Percentiles rank a stretch among this genome's conserved stretches.
These are phyloP conservation scores for Endothia cerciana DNA, from an alignment of 2,329 filamentous ascomycete species.

Conservation along the genomic window DNA sequence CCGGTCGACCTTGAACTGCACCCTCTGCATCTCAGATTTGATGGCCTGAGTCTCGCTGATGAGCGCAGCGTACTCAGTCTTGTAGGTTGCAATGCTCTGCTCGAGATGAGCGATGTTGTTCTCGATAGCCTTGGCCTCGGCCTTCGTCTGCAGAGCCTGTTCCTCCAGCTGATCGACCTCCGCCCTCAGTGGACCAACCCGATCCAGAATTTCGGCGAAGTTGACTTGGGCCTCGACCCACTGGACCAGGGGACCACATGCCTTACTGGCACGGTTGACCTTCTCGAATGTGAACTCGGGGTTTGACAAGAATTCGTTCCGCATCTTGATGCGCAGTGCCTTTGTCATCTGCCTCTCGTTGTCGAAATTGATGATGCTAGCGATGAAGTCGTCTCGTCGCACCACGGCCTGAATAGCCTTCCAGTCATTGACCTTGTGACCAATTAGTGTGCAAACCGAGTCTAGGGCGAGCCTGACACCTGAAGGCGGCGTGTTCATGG, in stretches of 20 bases:
- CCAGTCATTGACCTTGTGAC: conserved; percentile 89
- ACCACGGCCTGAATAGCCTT: conserved; percentile 88
- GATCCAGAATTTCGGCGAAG: conserved; percentile 95
- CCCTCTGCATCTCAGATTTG: conserved; percentile 93
- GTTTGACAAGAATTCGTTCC: conserved; percentile 87
- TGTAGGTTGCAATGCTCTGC: conserved; percentile 90
- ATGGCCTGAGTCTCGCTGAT: conserved; percentile 98
- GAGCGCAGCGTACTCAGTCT: conserved; percentile 91
- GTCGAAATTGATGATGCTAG: conserved; percentile 95
- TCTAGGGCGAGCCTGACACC: conserved; percentile 92
- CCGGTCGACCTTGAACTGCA: conserved; percentile 97
- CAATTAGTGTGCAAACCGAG: conserved; percentile 93
- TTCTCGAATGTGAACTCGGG: conserved; percentile 96
- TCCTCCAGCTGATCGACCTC: conserved; percentile 89
- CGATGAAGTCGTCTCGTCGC: conserved; percentile 93
- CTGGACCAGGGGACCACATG: conserved; percentile 93
- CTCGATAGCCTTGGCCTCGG: conserved; percentile 88
- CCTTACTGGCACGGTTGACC: conserved; percentile 94
- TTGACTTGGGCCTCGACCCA: conserved; percentile 97
- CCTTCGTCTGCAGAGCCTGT: conserved; percentile 87
- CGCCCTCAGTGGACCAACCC: conserved; percentile 87
- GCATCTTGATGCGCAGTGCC: conserved; percentile 81
- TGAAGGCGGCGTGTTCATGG: conserved; percentile 89
- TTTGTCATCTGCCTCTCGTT: conserved; percentile 95
- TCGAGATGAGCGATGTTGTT: conserved; percentile 84